phyloP scores from a whole-genome alignment of 805 yeast species.

The Nakazawaea ambrosiae region DNA sequence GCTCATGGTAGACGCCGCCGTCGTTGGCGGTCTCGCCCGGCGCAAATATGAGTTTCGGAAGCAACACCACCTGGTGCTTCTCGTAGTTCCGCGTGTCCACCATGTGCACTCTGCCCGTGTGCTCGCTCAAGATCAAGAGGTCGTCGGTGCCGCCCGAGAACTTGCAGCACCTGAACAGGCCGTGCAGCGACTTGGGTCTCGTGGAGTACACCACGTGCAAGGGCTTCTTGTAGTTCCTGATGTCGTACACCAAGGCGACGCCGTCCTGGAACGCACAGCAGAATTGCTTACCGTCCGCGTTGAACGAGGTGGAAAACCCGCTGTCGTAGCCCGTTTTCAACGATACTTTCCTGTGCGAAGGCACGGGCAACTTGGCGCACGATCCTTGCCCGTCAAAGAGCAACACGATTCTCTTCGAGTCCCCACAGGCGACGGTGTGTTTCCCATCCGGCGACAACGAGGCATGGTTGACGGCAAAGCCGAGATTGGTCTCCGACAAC shows the following conservation, averaged over 20 bases:
- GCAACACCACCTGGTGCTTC: constrained; percentile 69
- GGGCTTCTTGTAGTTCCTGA: constrained; percentile 53
- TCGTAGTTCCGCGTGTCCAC: constrained; percentile 69
- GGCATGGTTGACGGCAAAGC: constrained; percentile 71
- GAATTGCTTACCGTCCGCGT: constrained; percentile 66
- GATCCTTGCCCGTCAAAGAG: constrained; percentile 32
- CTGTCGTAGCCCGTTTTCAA: constrained; percentile 58
- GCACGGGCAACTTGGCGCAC: constrained; percentile 19
- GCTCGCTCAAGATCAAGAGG: constrained; percentile 71
- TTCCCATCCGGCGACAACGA: constrained; percentile 57
- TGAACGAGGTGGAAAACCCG: constrained; percentile 79
- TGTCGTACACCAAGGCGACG: constrained; percentile 65
- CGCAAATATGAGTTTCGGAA: constrained; percentile 41
- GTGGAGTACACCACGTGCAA: constrained; percentile 53
- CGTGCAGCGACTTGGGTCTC: constrained; percentile 39
- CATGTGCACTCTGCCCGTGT: constrained; percentile 80
- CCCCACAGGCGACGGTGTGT: constrained; percentile 67
- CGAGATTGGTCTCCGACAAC: constrained; percentile 38
- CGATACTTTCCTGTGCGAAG: constrained; percentile 28
- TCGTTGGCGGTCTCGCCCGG: neutral
- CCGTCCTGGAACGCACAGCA: constrained; percentile 88
- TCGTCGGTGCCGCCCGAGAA: constrained; percentile 68
- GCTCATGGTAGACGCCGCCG: constrained; percentile 7
- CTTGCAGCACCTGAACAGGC: constrained; percentile 34
- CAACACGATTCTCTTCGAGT: constrained; percentile 58